These are phyloP conservation scores for Ophiobolus disseminans DNA, from an alignment of 2,329 filamentous ascomycete species.

Conservation along the genomic window DNA sequence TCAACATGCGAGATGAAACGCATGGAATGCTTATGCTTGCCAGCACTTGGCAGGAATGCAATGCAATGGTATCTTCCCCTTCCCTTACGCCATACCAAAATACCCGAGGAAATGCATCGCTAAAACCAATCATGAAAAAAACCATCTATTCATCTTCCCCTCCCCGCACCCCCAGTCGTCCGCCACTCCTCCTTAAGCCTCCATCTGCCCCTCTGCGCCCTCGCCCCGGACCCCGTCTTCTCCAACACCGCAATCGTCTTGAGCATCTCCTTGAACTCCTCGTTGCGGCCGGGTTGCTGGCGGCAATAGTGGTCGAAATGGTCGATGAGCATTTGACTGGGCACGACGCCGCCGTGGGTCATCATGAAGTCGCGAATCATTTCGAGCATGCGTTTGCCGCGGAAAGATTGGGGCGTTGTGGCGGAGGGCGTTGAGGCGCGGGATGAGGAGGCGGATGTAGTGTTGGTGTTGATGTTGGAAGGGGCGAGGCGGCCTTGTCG, in stretches of 20 bases:
- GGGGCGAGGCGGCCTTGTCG: conserved; percentile 49
- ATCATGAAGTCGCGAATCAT: conserved; percentile 79
- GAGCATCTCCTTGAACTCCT: conserved; percentile 83
- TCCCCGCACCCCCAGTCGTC: conserved; percentile 12
- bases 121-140: neutral
- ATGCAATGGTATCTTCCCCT: conserved; percentile 9
- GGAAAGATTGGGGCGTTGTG: conserved; percentile 32
- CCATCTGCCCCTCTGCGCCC: conserved; percentile 62
- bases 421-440: conserved; percentile 39
- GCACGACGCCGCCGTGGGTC: conserved; percentile 77
- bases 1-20: neutral
- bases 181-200: conserved; percentile 63
- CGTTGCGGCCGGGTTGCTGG: conserved; percentile 67
- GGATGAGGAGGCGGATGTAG: conserved; percentile 25
- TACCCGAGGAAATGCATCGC: neutral
- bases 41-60: conserved; percentile 28
- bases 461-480: too few species aligned
- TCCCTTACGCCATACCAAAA: conserved; percentile 7
- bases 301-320: conserved; percentile 86
- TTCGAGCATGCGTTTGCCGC: conserved; percentile 54
- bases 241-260: conserved; percentile 77
- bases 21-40: conserved; percentile 11
- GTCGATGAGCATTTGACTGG: conserved; percentile 85
- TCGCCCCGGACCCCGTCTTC: conserved; percentile 56
- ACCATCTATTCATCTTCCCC: neutral